Conservation (phyloP, 1,139 yeast genomes). For the Kodamaea derodonti region DNA sequence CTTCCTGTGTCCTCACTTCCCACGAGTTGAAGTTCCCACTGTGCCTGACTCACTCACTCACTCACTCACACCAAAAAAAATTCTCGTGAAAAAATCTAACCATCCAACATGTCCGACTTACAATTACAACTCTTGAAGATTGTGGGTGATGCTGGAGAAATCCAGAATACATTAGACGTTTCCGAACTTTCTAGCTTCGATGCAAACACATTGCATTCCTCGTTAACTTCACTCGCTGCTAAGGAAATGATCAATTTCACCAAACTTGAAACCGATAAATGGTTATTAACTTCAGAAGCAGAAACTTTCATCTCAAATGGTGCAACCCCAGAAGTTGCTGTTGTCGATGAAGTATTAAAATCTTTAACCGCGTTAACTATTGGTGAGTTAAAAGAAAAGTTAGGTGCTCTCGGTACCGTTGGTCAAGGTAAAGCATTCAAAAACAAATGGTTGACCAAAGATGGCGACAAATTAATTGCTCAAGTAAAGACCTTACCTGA, state of each 20-base stretch:
- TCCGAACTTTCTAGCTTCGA: slow-evolving; percentile 41
- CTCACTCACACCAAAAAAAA: not conserved
- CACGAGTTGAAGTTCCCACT: too few relatives aligned
- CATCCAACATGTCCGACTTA: slow-evolving; percentile 46
- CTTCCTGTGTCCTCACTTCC: too few relatives aligned
- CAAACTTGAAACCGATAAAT: slow-evolving; percentile 71
- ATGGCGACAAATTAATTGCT: slow-evolving; percentile 73
- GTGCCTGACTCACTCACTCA: too few relatives aligned
- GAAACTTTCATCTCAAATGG: slow-evolving; percentile 73
- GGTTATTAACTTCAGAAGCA: slow-evolving; percentile 80
- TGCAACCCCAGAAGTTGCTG: slow-evolving; percentile 77
- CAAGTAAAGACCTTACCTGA: slow-evolving; percentile 49
- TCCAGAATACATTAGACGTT: slow-evolving; percentile 61
- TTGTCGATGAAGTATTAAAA: slow-evolving; percentile 71
- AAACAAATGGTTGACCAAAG: slow-evolving; percentile 92
- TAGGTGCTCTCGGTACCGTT: slow-evolving; percentile 81
- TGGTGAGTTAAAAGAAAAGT: slow-evolving; percentile 68
- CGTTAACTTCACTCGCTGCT: slow-evolving; percentile 82
- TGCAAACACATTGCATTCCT: slow-evolving; percentile 53
- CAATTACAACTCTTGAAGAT: slow-evolving; percentile 60
- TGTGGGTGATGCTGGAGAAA: slow-evolving; percentile 49
- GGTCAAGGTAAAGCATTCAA: slow-evolving; percentile 99
- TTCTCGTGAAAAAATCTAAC: not conserved
- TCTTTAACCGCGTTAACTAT: slow-evolving; percentile 78
- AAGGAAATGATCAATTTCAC: slow-evolving; percentile 75